A percentile compares a stretch with the other conserved stretches of the same genome.
Evolutionary conservation across 1,284 basidiomycete species (phyloP).

Genomic region (Earliella scabrosa): DNA sequence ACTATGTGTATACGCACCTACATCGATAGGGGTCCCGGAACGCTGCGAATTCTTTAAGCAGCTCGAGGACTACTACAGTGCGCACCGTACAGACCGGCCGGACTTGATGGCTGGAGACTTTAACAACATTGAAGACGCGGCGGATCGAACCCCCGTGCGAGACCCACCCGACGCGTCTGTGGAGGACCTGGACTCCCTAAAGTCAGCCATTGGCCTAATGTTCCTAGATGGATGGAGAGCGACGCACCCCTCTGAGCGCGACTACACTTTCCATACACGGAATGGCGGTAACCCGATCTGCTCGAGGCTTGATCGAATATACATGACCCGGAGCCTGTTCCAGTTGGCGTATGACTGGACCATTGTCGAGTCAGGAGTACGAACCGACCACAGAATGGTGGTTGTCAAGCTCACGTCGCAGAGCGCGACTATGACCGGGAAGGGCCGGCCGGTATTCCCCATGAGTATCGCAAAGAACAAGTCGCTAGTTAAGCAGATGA

Average conservation of each 20-base stretch:
- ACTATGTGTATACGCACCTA: slow-evolving; percentile 39
- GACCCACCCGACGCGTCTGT: slow-evolving; percentile 18
- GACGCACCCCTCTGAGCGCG: slow-evolving; percentile 27
- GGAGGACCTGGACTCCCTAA: slow-evolving; percentile 1
- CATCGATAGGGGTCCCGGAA: slow-evolving; percentile 33
- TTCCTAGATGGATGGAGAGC: slow-evolving; percentile 42
- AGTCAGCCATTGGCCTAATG: background rate
- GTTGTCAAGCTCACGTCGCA: slow-evolving; percentile 27
- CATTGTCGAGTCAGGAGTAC: slow-evolving; percentile 11
- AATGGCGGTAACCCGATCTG: background rate
- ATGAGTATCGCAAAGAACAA: slow-evolving; percentile 28
- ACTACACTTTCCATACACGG: slow-evolving; percentile 7
- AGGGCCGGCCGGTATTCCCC: slow-evolving; percentile 37
- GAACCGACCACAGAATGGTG: slow-evolving; percentile 25
- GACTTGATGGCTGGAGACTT: slow-evolving; percentile 46
- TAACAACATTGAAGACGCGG: slow-evolving; percentile 41
- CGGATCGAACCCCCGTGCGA: background rate
- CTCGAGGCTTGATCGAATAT: background rate
- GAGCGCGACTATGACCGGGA: slow-evolving; percentile 32
- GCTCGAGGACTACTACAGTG: slow-evolving; percentile 14
- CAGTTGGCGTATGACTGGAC: slow-evolving; percentile 28
- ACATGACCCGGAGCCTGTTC: background rate
- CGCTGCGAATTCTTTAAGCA: slow-evolving; percentile 37
- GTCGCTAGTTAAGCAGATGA: slow-evolving; percentile 14
- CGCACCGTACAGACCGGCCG: slow-evolving; percentile 16